These are phyloP conservation scores for Tolypocladium tundrense DNA, from an alignment of 2,329 filamentous ascomycete species.

Conservation along the genomic window DNA sequence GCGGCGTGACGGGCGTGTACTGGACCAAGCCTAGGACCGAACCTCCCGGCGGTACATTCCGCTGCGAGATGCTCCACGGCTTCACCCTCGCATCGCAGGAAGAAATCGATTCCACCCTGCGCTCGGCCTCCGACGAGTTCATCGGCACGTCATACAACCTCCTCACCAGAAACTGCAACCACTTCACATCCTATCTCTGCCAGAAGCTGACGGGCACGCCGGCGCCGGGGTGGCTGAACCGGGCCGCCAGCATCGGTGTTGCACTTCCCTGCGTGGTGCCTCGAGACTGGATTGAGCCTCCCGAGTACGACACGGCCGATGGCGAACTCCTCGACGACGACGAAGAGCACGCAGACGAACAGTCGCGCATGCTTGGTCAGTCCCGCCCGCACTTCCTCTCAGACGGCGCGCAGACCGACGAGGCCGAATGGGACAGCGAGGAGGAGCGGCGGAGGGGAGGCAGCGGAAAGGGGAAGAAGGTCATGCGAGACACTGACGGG, in stretches of 20 bases:
- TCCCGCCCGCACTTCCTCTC: conserved; percentile 20
- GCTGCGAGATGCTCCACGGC: conserved; percentile 65
- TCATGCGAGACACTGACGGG: conserved; percentile 38
- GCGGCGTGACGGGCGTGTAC: conserved; percentile 67
- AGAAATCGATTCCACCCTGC: conserved; percentile 64
- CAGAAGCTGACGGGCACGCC: conserved; percentile 59
- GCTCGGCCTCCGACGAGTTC: conserved; percentile 60
- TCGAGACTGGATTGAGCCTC: conserved; percentile 69
- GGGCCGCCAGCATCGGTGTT: conserved; percentile 73
- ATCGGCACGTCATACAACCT: conserved; percentile 71
- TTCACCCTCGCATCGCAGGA: conserved; percentile 59
- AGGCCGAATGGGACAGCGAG: conserved; percentile 33
- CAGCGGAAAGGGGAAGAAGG: conserved; percentile 33
- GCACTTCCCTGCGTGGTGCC: conserved; percentile 76
- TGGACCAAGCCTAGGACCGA: conserved; percentile 64
- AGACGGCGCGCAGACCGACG: conserved; percentile 13
- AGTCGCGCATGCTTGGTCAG: conserved; percentile 46
- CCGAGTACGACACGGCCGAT: conserved; percentile 63
- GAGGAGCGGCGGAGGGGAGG: conserved; percentile 30
- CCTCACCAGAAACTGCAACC: conserved; percentile 78
- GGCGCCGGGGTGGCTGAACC: conserved; percentile 69
- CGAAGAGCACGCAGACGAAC: conserved; percentile 38
- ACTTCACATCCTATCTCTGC: conserved; percentile 73
- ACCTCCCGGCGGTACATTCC: conserved; percentile 70
- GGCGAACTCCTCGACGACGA: conserved; percentile 56